A percentile compares a stretch with the other conserved stretches of the same genome.
These are phyloP conservation scores for Suillus ampliporus DNA, from an alignment of 768 basidiomycete species.

Conservation along the genomic window DNA sequence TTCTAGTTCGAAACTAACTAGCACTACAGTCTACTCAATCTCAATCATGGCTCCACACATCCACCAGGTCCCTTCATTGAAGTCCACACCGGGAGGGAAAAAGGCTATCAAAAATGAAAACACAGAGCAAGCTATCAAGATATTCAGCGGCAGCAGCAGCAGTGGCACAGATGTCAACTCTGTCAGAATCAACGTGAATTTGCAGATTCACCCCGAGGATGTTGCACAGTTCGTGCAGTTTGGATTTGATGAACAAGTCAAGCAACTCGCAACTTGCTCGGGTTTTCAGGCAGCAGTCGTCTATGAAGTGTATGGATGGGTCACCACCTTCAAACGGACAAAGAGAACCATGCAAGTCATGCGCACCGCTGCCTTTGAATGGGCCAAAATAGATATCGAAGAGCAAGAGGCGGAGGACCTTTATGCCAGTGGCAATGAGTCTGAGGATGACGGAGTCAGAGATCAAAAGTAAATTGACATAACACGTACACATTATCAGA, in stretches of 20 bases:
- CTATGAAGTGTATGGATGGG: not conserved
- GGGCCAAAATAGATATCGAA: not conserved
- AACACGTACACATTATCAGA: no score
- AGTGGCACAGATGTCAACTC: not conserved
- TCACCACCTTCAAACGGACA: not conserved
- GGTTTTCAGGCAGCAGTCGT: not conserved
- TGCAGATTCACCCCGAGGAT: not conserved
- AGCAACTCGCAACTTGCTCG: not conserved
- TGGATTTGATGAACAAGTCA: not conserved
- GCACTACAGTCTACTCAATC: no score
- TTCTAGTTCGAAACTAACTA: not conserved
- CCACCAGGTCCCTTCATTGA: no score
- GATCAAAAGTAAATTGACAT: no score
- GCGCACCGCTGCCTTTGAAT: not conserved
- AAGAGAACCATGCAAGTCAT: not conserved
- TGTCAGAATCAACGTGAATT: not conserved
- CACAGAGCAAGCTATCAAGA: slow-evolving; percentile 1
- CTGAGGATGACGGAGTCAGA: no score
- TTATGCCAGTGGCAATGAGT: not conserved
- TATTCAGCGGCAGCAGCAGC: no score
- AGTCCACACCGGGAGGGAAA: no score
- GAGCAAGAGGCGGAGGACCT: not conserved
- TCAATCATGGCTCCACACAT: no score
- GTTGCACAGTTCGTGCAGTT: not conserved
- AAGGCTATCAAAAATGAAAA: no score